Conservation (phyloP, 805 yeast genomes). For the Candida mattraensis region DNA sequence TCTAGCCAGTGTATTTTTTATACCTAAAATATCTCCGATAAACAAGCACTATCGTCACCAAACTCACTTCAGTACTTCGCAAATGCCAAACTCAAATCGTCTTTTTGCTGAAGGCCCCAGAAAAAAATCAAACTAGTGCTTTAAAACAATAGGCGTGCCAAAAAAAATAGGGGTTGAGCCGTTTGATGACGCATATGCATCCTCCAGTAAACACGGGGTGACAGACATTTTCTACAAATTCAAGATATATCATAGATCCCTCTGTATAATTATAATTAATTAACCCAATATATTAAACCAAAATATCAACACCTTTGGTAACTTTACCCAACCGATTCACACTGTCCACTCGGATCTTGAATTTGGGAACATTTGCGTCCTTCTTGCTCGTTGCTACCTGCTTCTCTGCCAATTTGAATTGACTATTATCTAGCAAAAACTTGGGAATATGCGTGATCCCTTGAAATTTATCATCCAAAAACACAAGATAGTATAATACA, state of each 20-base stretch:
- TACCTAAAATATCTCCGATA: too few relatives aligned
- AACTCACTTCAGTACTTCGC: too few relatives aligned
- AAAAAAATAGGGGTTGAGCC: too few relatives aligned
- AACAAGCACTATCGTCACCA: too few relatives aligned
- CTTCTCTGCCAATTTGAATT: not conserved
- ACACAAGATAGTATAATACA: slow-evolving; percentile 33
- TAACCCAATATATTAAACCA: not conserved
- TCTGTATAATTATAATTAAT: not conserved
- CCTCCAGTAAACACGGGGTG: slow-evolving; percentile 2
- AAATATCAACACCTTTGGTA: slow-evolving; percentile 11
- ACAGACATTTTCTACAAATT: not conserved
- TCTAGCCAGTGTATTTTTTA: too few relatives aligned
- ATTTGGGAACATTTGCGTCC: slow-evolving; percentile 1
- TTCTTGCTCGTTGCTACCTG: not conserved
- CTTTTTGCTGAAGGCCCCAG: too few relatives aligned
- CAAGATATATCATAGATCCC: too few relatives aligned
- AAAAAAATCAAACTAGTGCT: too few relatives aligned
- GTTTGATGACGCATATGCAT: too few relatives aligned
- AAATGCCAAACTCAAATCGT: too few relatives aligned
- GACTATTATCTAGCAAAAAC: slow-evolving; percentile 10
- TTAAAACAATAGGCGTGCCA: too few relatives aligned
- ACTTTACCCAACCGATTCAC: slow-evolving; percentile 24
- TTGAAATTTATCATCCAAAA: slow-evolving; percentile 29
- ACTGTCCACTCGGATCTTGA: slow-evolving; percentile 25
- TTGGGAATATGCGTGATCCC: slow-evolving; percentile 23